Evolutionary conservation across 176 grass and related monocot species (phyloP).

Genomic region (Lolium rigidum): DNA sequence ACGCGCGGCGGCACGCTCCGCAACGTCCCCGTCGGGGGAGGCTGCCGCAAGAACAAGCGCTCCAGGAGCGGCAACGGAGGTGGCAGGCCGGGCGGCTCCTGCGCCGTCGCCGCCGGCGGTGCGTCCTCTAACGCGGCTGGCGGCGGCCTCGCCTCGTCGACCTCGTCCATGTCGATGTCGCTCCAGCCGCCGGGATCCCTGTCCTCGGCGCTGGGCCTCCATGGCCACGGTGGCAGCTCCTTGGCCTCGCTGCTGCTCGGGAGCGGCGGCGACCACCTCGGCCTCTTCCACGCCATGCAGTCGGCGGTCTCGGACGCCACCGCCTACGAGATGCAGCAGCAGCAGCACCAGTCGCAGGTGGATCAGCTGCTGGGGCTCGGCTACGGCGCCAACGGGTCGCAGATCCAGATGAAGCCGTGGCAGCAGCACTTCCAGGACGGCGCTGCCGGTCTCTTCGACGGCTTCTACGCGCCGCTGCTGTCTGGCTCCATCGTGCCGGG

Average conservation of each 20-base stretch:
- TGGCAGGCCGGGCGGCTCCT: conserved; percentile 14
- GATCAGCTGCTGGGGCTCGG: conserved; percentile 55
- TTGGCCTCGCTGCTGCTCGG: conserved; percentile 57
- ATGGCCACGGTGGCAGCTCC: conserved; percentile 32
- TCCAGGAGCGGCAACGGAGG: conserved; percentile 45
- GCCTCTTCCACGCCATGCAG: conserved; percentile 69
- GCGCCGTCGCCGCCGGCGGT: neutral
- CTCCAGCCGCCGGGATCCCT: conserved; percentile 31
- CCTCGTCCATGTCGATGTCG: conserved; percentile 18
- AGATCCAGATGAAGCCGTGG: conserved; percentile 61
- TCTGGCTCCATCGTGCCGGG: conserved; percentile 60
- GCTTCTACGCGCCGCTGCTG: conserved; percentile 54
- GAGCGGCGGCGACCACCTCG: conserved; percentile 43
- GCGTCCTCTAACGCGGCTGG: neutral
- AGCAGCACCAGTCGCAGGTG: conserved; percentile 48
- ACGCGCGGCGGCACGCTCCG: conserved; percentile 95
- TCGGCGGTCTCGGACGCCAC: conserved; percentile 48
- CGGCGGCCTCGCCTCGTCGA: conserved; percentile 18
- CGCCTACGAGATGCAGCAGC: conserved; percentile 57
- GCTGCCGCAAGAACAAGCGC: conserved; percentile 97
- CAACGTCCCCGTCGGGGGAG: conserved; percentile 94
- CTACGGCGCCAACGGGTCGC: conserved; percentile 26
- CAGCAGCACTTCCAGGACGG: conserved; percentile 39
- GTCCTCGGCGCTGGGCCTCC: conserved; percentile 43
- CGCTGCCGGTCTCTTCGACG: conserved; percentile 30